A percentile compares a stretch with the other conserved stretches of the same genome.
phyloP scores from a whole-genome alignment of 495 filamentous ascomycete genomes.

The Peziza echinospora region DNA sequence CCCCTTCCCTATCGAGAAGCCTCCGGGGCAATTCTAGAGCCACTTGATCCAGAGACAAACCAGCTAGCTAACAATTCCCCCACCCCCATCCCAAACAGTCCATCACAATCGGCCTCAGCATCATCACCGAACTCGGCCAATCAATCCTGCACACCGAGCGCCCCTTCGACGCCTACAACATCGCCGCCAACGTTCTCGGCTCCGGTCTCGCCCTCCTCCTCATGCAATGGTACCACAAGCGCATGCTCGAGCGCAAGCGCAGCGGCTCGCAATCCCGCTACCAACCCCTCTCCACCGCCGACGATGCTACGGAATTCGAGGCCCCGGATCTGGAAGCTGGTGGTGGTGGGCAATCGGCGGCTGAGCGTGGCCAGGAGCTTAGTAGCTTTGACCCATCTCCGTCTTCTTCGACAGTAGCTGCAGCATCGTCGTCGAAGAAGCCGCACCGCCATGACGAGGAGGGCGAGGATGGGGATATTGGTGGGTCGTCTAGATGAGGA shows the following conservation, averaged over 20 bases:
- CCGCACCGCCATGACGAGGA: too few relatives aligned
- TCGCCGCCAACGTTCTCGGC: constrained; percentile 72
- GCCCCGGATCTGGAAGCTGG: not conserved
- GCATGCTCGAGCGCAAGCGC: constrained; percentile 86
- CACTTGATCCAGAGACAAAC: too few relatives aligned
- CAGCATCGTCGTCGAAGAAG: too few relatives aligned
- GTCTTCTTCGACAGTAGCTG: too few relatives aligned
- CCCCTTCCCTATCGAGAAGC: too few relatives aligned
- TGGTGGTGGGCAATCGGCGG: too few relatives aligned
- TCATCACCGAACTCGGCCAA: constrained; percentile 69
- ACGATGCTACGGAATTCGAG: constrained; percentile 19
- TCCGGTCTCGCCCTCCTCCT: constrained; percentile 46
- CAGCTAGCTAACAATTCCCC: too few relatives aligned
- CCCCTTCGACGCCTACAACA: constrained; percentile 63
- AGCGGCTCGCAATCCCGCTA: too few relatives aligned
- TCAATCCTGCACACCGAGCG: constrained; percentile 59
- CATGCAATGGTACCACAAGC: constrained; percentile 76
- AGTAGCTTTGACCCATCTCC: constrained; percentile 32
- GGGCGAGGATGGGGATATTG: too few relatives aligned
- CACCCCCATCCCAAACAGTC: not conserved
- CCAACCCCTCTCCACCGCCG: too few relatives aligned
- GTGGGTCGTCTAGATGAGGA: too few relatives aligned
- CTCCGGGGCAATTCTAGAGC: too few relatives aligned
- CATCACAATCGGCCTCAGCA: not conserved
- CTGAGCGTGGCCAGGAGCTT: constrained; percentile 15